phyloP scores from a whole-genome alignment of 192 early-diverging fungal species.

The Entomortierella chlamydospora region DNA sequence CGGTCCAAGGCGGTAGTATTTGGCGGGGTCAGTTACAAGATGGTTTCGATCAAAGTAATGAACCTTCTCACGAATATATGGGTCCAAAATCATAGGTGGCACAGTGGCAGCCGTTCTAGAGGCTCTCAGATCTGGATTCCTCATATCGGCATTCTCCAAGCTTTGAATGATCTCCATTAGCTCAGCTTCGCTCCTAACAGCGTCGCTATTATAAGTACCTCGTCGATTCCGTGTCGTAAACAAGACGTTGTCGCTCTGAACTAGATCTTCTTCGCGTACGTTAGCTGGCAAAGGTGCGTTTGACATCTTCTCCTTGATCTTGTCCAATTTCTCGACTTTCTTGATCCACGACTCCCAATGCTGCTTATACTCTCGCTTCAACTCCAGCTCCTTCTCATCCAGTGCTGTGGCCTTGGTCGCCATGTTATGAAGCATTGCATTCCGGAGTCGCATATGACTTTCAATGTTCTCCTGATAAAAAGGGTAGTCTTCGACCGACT shows the following conservation, averaged over 20 bases:
- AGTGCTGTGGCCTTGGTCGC: constrained; percentile 30
- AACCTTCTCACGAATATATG: constrained; percentile 61
- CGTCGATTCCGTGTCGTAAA: constrained; percentile 45
- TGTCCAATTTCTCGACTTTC: constrained; percentile 56
- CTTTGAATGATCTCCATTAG: constrained; percentile 79
- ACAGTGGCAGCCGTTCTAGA: constrained; percentile 78
- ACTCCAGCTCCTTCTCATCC: constrained; percentile 53
- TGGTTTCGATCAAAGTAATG: constrained; percentile 72
- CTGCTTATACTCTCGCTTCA: constrained; percentile 61
- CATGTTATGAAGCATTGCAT: constrained; percentile 33
- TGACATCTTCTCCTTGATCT: constrained; percentile 51
- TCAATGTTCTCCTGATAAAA: constrained; percentile 57
- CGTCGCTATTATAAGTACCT: constrained; percentile 71
- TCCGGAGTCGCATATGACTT: constrained; percentile 36
- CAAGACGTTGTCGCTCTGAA: constrained; percentile 22
- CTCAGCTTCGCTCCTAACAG: constrained; percentile 83
- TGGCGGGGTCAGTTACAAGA: constrained; percentile 65
- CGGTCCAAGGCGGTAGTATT: constrained; percentile 69
- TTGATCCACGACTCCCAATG: constrained; percentile 61
- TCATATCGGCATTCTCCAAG: constrained; percentile 76
- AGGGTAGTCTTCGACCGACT: constrained; percentile 56
- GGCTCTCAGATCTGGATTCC: constrained; percentile 76
- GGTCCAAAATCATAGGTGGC: constrained; percentile 78
- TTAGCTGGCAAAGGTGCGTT: constrained; percentile 25
- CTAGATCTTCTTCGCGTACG: constrained; percentile 42